Conservation (phyloP, 1,139 yeast species). For the Pichia sp. region DNA sequence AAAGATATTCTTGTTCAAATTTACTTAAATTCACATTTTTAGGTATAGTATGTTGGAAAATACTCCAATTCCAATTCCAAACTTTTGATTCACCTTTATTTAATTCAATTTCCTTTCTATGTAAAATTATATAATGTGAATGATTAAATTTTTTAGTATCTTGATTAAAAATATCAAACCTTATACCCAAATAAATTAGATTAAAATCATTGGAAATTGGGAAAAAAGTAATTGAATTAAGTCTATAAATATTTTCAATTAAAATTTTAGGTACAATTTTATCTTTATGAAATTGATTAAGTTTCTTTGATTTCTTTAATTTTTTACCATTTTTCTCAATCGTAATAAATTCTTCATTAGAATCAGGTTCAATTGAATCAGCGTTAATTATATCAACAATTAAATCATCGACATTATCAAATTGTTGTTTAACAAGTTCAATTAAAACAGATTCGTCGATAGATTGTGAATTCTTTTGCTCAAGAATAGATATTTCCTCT, state of each 20-base stretch:
- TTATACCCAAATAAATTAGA: slow-evolving; percentile 33
- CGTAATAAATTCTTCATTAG: no score
- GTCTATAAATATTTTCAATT: slow-evolving; percentile 34
- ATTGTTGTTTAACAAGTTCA: neutral
- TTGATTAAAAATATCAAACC: slow-evolving; percentile 38
- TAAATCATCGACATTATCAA: neutral
- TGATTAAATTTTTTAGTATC: slow-evolving; percentile 25
- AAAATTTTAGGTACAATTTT: slow-evolving; percentile 20
- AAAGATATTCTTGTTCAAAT: slow-evolving; percentile 14
- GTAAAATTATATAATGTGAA: slow-evolving; percentile 38
- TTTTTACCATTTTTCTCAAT: slow-evolving; percentile 4
- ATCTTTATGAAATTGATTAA: neutral
- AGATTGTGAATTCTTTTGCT: no score
- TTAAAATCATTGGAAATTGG: slow-evolving; percentile 28
- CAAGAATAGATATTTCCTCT: slow-evolving; percentile 9
- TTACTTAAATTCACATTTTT: slow-evolving; percentile 28
- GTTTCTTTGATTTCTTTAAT: slow-evolving; percentile 1
- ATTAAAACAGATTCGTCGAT: no score
- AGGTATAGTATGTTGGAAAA: slow-evolving; percentile 41
- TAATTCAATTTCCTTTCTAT: slow-evolving; percentile 18
- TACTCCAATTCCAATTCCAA: slow-evolving; percentile 25
- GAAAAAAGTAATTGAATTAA: slow-evolving; percentile 40
- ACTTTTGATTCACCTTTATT: slow-evolving; percentile 15
- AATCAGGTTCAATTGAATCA: no score
- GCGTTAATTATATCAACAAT: neutral